These are phyloP conservation scores for Cenococcum geophilum DNA, from an alignment of 495 filamentous ascomycete species.

Conservation along the genomic window DNA sequence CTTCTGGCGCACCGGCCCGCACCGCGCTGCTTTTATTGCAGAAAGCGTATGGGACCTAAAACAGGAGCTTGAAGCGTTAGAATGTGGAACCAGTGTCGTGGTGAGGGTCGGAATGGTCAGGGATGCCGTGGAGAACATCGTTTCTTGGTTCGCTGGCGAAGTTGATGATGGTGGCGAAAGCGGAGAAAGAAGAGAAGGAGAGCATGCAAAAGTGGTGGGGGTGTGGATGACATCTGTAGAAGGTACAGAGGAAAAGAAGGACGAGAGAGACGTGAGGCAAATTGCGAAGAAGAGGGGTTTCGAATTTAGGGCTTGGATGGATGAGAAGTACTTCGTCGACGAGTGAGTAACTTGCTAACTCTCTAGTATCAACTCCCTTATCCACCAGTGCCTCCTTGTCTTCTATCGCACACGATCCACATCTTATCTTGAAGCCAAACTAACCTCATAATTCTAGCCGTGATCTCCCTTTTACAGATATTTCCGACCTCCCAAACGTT, in stretches of 20 bases:
- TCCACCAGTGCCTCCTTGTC: too few species aligned
- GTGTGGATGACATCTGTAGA: constrained; percentile 66
- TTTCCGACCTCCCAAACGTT: constrained; percentile 55
- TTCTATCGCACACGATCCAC: too few species aligned
- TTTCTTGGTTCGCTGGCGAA: constrained; percentile 38
- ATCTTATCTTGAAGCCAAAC: neutral
- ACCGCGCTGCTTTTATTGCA: constrained; percentile 60
- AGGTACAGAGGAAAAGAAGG: constrained; percentile 56
- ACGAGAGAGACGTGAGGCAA: constrained; percentile 49
- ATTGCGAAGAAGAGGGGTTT: constrained; percentile 45
- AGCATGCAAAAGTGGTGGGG: constrained; percentile 41
- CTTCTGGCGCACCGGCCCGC: constrained; percentile 63
- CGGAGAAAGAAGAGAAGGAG: too few species aligned
- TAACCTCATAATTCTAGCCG: constrained; percentile 40
- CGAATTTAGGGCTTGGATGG: constrained; percentile 54
- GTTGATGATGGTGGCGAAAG: neutral
- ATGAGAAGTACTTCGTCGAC: constrained; percentile 70
- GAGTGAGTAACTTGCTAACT: constrained; percentile 48
- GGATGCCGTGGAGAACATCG: constrained; percentile 49
- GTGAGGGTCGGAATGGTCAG: constrained; percentile 55
- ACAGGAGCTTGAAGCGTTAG: constrained; percentile 46
- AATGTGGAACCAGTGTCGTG: constrained; percentile 47
- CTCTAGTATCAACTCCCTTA: constrained; percentile 43
- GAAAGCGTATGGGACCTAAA: constrained; percentile 66
- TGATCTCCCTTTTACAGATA: constrained; percentile 47